Base-by-base conservation (phyloP, 352 stramenopile genomes). In the Pythium chondricola region DNA sequence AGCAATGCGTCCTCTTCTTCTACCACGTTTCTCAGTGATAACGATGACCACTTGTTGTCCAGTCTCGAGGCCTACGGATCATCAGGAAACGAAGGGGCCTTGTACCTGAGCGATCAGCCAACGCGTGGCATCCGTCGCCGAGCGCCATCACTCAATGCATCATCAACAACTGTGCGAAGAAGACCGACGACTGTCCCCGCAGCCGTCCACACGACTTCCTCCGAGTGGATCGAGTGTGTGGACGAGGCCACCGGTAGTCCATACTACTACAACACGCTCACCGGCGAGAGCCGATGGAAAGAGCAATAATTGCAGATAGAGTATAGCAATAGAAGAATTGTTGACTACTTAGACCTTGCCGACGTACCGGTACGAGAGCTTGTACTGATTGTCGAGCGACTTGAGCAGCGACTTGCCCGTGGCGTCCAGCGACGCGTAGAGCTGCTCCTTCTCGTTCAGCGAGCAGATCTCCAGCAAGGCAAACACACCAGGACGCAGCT, bases 371-470 rank as follows among this genome's bases (percentile, higher is more conserved):
- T 94, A 71, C 18, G 74, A 88, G 48, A 89, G 74, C 59, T 92
- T 94, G 75, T 89, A 94, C 51, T 62, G 87, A 13, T 64, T 84
- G 55, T 94, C 83, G 45, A 94, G 63, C 27, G 68, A 79, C 67
- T 92, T 92, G 56, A 94, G 77, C 50, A 94, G 55, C 43, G 80
- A 86, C 57, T 92, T 94, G 64, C 80, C 83, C 2, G 78, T 82
- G 13, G 80, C 70, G 51, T 94, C 81, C 16, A 94, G 68, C 24
- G 78, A 74, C 10, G 72, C 76, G 50, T 85, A 94, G 6, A 94
- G 69, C 48, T 94, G 83, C 26, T 94, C 83, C 55, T 92, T 92
- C 38, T 94, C 83, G 57, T 76, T 87, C 32, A 66, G 55, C 17
- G 83, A 94, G 58, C 83, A 94, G 47, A 92, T 83, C 47, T 92